Base-by-base conservation (phyloP, 2,329 filamentous ascomycete species). In the Phialophora chinensis region DNA sequence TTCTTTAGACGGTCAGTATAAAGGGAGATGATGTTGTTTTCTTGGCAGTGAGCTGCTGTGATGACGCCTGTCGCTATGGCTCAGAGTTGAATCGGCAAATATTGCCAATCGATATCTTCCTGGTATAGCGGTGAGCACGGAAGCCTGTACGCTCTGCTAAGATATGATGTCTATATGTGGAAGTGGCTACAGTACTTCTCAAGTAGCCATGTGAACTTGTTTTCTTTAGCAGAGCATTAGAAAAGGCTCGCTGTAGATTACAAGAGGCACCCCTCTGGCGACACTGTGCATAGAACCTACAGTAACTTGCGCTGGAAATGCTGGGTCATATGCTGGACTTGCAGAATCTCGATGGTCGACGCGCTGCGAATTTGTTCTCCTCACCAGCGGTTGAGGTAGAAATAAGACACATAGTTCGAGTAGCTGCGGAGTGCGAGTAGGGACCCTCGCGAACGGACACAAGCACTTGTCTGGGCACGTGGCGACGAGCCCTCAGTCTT, bases 381-480 rank as follows among this genome's bases (percentile, higher is more conserved):
- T 44, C 17, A 44, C 17, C 17, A 44, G 7, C 14, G 35, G 5
- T 42, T 14, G 35, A 4, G 4, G 17, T 42, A 42, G 35, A 42
- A 42, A 42, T 17, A 42, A 14, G 35, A 6, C 14, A 42, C 14
- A 42, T n/a, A 44, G 38, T 25, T 1, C 23, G 23, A 25, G 23
- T 17, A 42, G 14, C 38, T 17, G n/a, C 14, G 38, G 4, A 38
- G 35, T 38, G 1, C 33, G 33, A 38, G 33, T 14, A 38, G 33
- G 12, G 31, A 17, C 14, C 14, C 4, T 38, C 12, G 35, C 14
- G 35, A 17, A 17, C 49, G 27, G 20, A 12, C 8, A 14, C 49
- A 52, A 52, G 49, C 49, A 52, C 20, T 23, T 27, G 14, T 52
- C 49, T 10, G 49, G 0, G 57, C 57, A 60, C 57, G 57, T 60